Percentiles rank a stretch among this genome's conserved stretches.
Conservation (phyloP, 148 eudicot genomes). For the Rhododendron kiyosumense region DNA sequence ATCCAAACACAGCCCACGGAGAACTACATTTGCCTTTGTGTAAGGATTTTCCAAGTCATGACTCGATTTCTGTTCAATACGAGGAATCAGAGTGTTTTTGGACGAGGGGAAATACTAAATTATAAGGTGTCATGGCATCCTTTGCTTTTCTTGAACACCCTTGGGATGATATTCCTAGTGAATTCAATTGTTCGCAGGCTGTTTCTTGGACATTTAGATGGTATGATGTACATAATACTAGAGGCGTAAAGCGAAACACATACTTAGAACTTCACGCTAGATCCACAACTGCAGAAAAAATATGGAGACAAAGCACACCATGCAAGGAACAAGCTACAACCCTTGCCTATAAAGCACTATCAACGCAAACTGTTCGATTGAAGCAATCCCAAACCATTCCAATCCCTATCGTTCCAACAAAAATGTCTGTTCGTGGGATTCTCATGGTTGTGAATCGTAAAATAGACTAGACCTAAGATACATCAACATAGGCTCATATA, state of each 20-base stretch:
- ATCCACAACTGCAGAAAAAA: background rate
- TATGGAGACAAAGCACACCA: background rate
- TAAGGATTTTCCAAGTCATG: background rate
- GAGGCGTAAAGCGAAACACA: background rate
- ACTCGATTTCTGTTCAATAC: background rate
- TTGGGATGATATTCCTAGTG: background rate
- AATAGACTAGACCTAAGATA: background rate
- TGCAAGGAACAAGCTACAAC: background rate
- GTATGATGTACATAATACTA: background rate
- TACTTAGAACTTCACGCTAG: background rate
- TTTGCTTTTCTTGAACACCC: background rate
- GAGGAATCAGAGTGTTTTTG: no score
- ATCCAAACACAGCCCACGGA: background rate
- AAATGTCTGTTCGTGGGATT: background rate
- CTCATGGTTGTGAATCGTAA: background rate
- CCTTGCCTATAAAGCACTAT: background rate
- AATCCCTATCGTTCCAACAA: no score
- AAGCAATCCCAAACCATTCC: no score
- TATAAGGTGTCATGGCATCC: background rate
- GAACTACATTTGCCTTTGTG: background rate
- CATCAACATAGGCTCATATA: background rate
- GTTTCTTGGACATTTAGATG: background rate
- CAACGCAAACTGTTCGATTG: background rate
- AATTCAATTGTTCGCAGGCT: background rate
- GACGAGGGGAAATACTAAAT: background rate